Conservation (phyloP, 305 asterid genomes). For the Solanum hybrid region DNA sequence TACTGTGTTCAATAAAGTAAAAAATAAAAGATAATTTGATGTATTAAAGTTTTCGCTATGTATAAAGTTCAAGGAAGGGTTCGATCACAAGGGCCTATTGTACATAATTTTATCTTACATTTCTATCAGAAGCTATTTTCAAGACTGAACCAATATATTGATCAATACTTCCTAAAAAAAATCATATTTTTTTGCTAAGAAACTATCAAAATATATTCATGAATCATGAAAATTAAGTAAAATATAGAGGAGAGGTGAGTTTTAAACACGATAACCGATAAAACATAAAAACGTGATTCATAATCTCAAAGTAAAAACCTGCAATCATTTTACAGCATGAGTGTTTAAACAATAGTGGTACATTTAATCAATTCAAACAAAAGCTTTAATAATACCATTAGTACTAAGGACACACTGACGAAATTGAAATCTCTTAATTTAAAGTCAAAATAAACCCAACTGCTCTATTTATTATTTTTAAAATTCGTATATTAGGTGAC, state of each 20-base stretch:
- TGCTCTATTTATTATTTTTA: neutral
- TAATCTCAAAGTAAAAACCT: neutral
- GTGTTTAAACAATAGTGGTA: neutral
- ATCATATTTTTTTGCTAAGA: too few relatives aligned
- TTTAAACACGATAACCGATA: neutral
- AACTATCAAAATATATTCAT: too few relatives aligned
- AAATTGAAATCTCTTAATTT: neutral
- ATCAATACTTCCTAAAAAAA: too few relatives aligned
- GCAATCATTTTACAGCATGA: neutral
- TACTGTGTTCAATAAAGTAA: neutral
- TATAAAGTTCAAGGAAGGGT: fast-evolving
- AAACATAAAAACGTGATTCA: neutral
- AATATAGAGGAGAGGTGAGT: neutral
- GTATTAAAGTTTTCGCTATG: fast-evolving
- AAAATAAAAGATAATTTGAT: neutral
- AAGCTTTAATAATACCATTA: neutral
- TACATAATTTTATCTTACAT: neutral
- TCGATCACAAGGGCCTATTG: fast-evolving
- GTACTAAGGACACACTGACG: too few relatives aligned
- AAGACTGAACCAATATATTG: too few relatives aligned
- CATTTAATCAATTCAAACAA: neutral
- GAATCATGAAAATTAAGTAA: neutral
- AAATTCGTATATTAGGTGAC: too few relatives aligned
- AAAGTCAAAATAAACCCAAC: neutral
- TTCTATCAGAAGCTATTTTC: too few relatives aligned